Evolutionary conservation across 768 basidiomycete genomes (phyloP), one percentile per base, ranked within the genome.

Genomic region (Fibroporia radiculosa): DNA sequence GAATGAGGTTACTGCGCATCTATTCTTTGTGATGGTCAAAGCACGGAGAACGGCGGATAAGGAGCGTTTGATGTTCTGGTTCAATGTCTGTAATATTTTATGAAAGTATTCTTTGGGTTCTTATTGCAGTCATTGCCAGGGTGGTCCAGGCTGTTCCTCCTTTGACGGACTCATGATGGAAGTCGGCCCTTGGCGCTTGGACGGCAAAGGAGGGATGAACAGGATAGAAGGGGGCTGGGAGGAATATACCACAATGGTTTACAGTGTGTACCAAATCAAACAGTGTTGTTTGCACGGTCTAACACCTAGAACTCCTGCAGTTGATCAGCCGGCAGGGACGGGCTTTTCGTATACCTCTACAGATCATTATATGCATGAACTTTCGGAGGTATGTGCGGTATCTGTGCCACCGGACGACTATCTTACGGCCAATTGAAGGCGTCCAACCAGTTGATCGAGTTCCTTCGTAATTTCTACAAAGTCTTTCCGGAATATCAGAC

Each of bases 131-230:
- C 40, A 13, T 32, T 10, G 35, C 16, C 54, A 93, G 90, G 93
- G 92, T 16, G 95, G 95, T 1, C 95, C 95, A 16, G 96, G 96
- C 23, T 98, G 96, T 62, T 96, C 93, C 0, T 92, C 89, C 1
- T 97, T 98, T 59, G 95, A 98, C 56, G 95, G 95, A 2, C 73
- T 93, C 14, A 85, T 98, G 84, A 93, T 98, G 91, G 95, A 98
- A 56, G 73, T 93, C n/a, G 95, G 95, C 0, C 93, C 95, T 3
- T 95, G 91, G 79, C 77, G 77, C 51, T 66, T 83, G 64, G 84
- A 90, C 56, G 75, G 79, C 42, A 68, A 78, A 13, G 81, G 86
- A 44, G 76, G 82, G 3, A 74, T 93, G 49, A 77, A 75, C 54
- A 73, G 79, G 16, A 68, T 78, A 7, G 82, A 91, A 50, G 92